Evolutionary conservation across 2,329 filamentous ascomycete species (phyloP).

Genomic region (Diaporthe capsici): DNA sequence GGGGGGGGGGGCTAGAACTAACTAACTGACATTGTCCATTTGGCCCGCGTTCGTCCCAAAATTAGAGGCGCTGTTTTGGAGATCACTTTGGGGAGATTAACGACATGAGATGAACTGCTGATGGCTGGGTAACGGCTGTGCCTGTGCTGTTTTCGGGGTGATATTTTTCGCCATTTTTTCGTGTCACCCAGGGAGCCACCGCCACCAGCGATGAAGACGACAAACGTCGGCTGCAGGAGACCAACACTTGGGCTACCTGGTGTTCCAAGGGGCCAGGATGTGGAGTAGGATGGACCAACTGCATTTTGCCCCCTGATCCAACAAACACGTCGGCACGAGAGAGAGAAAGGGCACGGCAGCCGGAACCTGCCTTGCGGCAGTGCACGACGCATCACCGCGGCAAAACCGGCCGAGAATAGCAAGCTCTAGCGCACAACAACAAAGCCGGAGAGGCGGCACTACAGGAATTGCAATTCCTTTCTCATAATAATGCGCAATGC

Average conservation of each 20-base stretch:
- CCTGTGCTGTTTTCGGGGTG: not conserved
- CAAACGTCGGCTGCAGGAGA: not conserved
- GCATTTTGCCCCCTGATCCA: not conserved
- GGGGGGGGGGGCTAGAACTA: not conserved
- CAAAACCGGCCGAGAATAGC: slow-evolving; percentile 6
- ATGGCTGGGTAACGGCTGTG: slow-evolving; percentile 2
- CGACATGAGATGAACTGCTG: slow-evolving; percentile 25
- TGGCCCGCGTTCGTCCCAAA: slow-evolving; percentile 24
- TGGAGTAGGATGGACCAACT: slow-evolving; percentile 2
- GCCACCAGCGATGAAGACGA: not conserved
- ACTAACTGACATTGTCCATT: not conserved
- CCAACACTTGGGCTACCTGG: not conserved
- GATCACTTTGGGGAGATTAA: not conserved
- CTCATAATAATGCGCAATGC: not conserved
- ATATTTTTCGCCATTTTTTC: not conserved
- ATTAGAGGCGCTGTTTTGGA: slow-evolving; percentile 16
- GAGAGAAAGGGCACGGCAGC: not conserved
- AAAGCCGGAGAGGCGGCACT: not conserved
- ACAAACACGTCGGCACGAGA: not conserved
- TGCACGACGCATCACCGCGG: slow-evolving; percentile 7
- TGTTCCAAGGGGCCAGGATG: not conserved
- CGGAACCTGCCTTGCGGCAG: not conserved
- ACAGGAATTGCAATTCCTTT: not conserved
- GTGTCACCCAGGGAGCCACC: not conserved
- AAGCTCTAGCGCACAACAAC: not conserved